These are phyloP conservation scores for Cynara cardunculus DNA, from an alignment of 129 eudicot species.

Conservation along the genomic window DNA sequence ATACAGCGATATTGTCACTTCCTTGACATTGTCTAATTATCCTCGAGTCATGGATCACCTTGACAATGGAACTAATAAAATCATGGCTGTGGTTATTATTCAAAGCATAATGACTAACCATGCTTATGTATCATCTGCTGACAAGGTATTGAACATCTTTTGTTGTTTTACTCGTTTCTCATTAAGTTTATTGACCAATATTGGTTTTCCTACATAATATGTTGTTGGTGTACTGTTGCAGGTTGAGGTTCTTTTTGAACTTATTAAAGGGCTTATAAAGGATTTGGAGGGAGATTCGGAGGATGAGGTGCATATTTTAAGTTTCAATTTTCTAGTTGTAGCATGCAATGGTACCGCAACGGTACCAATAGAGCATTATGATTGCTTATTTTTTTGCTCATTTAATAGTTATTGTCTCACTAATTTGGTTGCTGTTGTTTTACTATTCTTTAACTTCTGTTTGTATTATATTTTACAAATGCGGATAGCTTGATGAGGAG, in stretches of 20 bases:
- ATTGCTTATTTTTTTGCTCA: conserved; percentile 2
- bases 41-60: conserved; percentile 98
- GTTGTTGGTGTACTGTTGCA: conserved; percentile 35
- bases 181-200: background rate
- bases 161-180: conserved; percentile 1
- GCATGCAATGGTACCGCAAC: conserved; percentile 11
- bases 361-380: background rate
- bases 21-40: conserved; percentile 92
- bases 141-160: conserved; percentile 51
- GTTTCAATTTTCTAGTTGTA: conserved; percentile 14
- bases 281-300: conserved; percentile 61
- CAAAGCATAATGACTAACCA: conserved; percentile 85
- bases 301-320: conserved; percentile 63
- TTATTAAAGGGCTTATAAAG: conserved; percentile 86
- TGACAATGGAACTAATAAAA: conserved; percentile 86
- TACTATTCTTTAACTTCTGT: background rate
- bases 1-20: conserved; percentile 90
- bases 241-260: conserved; percentile 95
- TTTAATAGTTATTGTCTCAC: conserved; percentile 4
- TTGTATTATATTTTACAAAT: conserved; percentile 19
- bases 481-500: conserved; percentile 82
- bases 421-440: background rate
- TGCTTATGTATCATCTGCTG: conserved; percentile 79
- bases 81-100: conserved; percentile 97
- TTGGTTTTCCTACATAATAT: conserved; percentile 16